Percentiles rank a stretch among this genome's conserved stretches.
Evolutionary conservation across 1,284 basidiomycete species (phyloP).

Genomic region (Dichomitus squalens): DNA sequence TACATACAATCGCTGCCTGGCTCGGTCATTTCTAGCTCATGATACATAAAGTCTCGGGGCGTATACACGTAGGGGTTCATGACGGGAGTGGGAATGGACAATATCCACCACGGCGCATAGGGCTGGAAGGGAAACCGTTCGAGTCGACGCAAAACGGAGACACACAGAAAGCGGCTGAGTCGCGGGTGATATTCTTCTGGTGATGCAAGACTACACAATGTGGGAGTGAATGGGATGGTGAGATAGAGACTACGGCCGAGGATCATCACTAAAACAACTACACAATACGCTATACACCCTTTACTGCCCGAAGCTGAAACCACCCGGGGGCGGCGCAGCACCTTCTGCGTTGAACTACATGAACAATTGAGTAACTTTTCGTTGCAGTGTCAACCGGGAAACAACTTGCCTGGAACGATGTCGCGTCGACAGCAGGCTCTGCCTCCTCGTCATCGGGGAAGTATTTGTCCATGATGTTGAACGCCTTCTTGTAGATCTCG

Average conservation of each 20-base stretch:
- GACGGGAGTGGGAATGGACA: conserved; percentile 1
- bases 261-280: conserved; percentile 8
- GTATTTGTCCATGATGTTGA: conserved; percentile 99
- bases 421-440: conserved; percentile 78
- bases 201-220: conserved; percentile 24
- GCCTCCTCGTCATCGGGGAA: conserved; percentile 88
- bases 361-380: too few relatives aligned
- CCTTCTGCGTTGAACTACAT: conserved; percentile 78
- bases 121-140: conserved; percentile 2
- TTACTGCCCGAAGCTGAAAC: conserved; percentile 84
- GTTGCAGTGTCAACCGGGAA: too few relatives aligned
- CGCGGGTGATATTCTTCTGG: conserved; percentile 24
- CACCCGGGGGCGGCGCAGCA: conserved; percentile 88
- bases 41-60: conserved; percentile 10
- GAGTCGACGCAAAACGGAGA: conserved; percentile 7
- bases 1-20: background rate
- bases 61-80: conserved; percentile 21
- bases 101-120: conserved; percentile 7
- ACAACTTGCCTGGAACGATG: conserved; percentile 84
- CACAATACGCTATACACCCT: conserved; percentile 10
- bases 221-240: conserved; percentile 10
- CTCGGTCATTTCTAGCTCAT: background rate
- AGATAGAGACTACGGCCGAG: conserved; percentile 4
- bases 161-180: conserved; percentile 2
- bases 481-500: conserved; percentile 99